A percentile compares a stretch with the other conserved stretches of the same genome.
Conservation (phyloP, 208 protist species). For the Crithidia brevicula region DNA sequence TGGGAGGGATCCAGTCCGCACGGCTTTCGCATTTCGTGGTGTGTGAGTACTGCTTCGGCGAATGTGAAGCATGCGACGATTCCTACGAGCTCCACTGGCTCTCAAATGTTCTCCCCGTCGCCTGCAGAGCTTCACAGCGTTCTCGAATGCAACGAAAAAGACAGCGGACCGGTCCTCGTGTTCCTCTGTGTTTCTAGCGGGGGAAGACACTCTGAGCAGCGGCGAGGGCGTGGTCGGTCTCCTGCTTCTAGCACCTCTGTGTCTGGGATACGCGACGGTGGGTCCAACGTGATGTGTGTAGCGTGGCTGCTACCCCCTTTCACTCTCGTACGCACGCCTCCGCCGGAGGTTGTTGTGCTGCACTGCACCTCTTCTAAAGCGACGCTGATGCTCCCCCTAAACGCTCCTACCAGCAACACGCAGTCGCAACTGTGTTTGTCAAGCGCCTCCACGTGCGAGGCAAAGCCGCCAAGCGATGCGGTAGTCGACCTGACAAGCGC, state of each 20-base stretch:
- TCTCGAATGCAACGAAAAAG: background rate
- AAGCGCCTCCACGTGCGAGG: no score
- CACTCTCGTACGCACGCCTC: background rate
- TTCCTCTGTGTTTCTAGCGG: conserved; percentile 3
- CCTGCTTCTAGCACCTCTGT: background rate
- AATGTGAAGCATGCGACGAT: conserved; percentile 1
- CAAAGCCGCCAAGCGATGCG: background rate
- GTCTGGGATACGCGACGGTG: background rate
- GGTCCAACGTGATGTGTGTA: conserved; percentile 10
- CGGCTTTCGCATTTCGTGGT: conserved; percentile 21
- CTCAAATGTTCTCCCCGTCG: background rate
- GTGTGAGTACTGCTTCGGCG: background rate
- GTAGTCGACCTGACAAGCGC: background rate
- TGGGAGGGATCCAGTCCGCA: conserved; percentile 13
- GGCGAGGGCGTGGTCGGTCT: background rate
- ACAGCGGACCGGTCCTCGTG: background rate
- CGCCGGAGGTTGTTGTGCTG: background rate
- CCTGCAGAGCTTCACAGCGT: background rate
- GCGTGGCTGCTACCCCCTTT: conserved; percentile 14
- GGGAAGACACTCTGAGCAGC: background rate
- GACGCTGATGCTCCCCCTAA: conserved; percentile 11
- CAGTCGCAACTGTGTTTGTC: no score
- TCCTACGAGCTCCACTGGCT: background rate
- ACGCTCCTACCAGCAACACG: background rate
- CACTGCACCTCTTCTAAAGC: background rate